A percentile compares a stretch with the other conserved stretches of the same genome.
phyloP scores from a whole-genome alignment of 371 early-diverging fungal species.

The Apophysomyces sp. region DNA sequence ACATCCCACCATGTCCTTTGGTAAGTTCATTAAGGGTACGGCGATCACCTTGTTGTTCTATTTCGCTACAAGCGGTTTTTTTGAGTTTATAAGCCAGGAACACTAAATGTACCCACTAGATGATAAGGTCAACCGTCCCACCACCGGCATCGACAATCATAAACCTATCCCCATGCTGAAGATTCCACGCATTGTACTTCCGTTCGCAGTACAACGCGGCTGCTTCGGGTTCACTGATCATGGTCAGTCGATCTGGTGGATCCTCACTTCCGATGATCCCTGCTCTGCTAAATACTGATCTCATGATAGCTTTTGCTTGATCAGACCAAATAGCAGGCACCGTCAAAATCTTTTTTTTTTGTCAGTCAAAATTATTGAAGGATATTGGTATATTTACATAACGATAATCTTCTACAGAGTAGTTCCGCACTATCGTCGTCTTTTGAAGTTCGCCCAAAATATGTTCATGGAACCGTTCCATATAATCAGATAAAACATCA shows the following conservation, averaged over 20 bases:
- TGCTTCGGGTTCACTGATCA: conserved; percentile 56
- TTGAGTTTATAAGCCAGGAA: not conserved
- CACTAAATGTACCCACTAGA: conserved; percentile 16
- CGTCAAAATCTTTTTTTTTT: conserved; percentile 26
- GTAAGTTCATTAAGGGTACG: conserved; percentile 48
- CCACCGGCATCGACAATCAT: conserved; percentile 71
- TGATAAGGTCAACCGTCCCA: conserved; percentile 61
- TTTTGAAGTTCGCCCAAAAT: conserved; percentile 37
- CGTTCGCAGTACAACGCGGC: conserved; percentile 48
- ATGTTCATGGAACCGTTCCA: conserved; percentile 36
- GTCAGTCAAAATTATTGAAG: not conserved
- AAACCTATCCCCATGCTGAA: conserved; percentile 42
- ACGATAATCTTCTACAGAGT: conserved; percentile 17
- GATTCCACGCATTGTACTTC: conserved; percentile 33
- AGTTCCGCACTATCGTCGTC: conserved; percentile 7
- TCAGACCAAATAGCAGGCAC: conserved; percentile 55
- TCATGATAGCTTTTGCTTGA: conserved; percentile 45
- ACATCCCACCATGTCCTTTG: conserved; percentile 49
- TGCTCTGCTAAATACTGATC: conserved; percentile 43
- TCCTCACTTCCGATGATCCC: conserved; percentile 39
- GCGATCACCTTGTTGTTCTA: conserved; percentile 22
- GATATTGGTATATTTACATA: conserved; percentile 12
- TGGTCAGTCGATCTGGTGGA: conserved; percentile 40
- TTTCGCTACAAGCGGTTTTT: conserved; percentile 1
- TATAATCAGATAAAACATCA: conserved; percentile 37